These are phyloP conservation scores for Trichoderma arundinaceum DNA, from an alignment of 2,329 filamentous ascomycete genomes.

Conservation along the genomic window DNA sequence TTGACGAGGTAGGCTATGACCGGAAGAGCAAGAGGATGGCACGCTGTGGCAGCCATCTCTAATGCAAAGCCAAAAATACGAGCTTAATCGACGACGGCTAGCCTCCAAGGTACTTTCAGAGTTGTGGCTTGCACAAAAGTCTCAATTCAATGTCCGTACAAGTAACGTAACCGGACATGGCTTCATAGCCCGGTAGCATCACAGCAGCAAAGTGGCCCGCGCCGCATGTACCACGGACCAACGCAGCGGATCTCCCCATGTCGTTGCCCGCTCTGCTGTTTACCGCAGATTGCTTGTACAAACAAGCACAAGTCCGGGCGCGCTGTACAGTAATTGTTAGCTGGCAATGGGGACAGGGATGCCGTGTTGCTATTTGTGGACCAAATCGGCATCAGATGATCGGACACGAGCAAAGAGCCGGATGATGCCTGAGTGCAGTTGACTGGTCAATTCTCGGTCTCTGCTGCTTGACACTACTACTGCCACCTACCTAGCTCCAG, in stretches of 20 bases:
- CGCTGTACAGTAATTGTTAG: background rate
- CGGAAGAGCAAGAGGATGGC: background rate
- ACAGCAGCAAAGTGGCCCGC: slow-evolving; percentile 12
- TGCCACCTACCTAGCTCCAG: background rate
- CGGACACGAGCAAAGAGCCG: slow-evolving; percentile 27
- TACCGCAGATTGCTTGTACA: no score
- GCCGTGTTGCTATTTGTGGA: slow-evolving; percentile 19
- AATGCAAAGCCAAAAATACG: slow-evolving; percentile 24
- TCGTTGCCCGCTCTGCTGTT: background rate
- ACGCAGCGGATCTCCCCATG: background rate
- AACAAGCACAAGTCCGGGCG: background rate
- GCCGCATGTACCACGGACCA: slow-evolving; percentile 15
- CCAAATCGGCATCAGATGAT: slow-evolving; percentile 29
- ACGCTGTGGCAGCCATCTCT: slow-evolving; percentile 21
- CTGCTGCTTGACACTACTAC: background rate
- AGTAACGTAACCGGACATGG: background rate
- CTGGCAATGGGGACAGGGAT: background rate
- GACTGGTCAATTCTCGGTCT: background rate
- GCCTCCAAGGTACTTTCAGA: background rate
- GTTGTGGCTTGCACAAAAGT: background rate
- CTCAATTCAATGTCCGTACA: background rate
- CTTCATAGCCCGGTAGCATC: background rate
- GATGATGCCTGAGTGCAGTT: slow-evolving; percentile 15
- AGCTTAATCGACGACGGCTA: slow-evolving; percentile 2
- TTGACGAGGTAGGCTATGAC: background rate